Evolutionary conservation across 345 rosid genomes (phyloP).

Genomic region (Nasturtium officinale): DNA sequence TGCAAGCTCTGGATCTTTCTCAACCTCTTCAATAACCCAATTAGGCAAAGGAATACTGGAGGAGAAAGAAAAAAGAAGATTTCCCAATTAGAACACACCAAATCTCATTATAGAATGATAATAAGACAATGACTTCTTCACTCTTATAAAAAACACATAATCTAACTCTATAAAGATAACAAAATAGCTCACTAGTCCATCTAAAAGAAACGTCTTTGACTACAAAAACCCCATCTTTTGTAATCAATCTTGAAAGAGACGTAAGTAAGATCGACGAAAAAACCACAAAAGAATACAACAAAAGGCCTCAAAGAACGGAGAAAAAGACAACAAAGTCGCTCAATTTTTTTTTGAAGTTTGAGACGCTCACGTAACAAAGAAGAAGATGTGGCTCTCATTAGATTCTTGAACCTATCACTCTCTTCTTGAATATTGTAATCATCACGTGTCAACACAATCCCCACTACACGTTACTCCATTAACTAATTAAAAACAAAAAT

Average conservation of each 20-base stretch:
- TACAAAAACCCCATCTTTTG: constrained; percentile 10
- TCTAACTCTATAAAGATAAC: background rate
- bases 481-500: constrained; percentile 11
- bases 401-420: constrained; percentile 30
- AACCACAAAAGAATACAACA: background rate
- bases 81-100: constrained; percentile 19
- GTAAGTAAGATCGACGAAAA: background rate
- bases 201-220: constrained; percentile 27
- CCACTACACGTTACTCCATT: constrained; percentile 42
- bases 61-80: background rate
- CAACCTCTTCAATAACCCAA: constrained; percentile 85
- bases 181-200: background rate
- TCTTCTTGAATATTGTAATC: constrained; percentile 31
- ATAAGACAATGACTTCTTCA: constrained; percentile 13
- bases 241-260: constrained; percentile 32
- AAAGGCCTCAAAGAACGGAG: background rate
- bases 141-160: background rate
- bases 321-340: constrained; percentile 25
- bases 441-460: constrained; percentile 20
- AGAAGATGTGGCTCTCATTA: constrained; percentile 13
- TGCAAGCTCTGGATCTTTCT: constrained; percentile 75
- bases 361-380: constrained; percentile 36
- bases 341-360: background rate
- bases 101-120: constrained; percentile 9
- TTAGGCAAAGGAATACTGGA: constrained; percentile 83